Percentiles rank a stretch among this genome's conserved stretches.
phyloP scores from a whole-genome alignment of 208 protist species.

The Leishmania tropica region DNA sequence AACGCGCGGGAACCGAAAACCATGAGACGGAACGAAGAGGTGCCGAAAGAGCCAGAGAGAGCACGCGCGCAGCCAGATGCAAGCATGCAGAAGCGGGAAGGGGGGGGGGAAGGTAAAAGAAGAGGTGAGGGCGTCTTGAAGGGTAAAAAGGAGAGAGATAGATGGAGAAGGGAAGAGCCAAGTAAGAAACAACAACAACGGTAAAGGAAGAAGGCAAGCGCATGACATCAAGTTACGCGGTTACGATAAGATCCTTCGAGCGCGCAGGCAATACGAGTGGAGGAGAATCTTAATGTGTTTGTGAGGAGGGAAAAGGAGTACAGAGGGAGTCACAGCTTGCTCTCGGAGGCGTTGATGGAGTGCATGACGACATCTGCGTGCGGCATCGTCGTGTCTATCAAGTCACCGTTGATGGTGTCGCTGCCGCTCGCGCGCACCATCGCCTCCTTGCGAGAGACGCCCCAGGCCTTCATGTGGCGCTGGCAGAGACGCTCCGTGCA shows the following conservation, averaged over 20 bases:
- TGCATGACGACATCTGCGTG: constrained; percentile 64
- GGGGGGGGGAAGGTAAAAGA: not conserved
- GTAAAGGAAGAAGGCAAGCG: not conserved
- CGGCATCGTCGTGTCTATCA: constrained; percentile 55
- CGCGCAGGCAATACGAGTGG: not conserved
- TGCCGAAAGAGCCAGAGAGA: not conserved
- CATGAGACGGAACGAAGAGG: not conserved
- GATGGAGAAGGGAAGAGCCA: not conserved
- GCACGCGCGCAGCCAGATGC: not conserved
- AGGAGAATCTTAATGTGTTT: not conserved
- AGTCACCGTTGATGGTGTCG: constrained; percentile 73
- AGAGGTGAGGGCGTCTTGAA: not conserved
- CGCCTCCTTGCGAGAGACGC: constrained; percentile 47
- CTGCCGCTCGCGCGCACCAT: constrained; percentile 65
- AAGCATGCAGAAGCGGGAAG: not conserved
- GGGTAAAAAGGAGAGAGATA: not conserved
- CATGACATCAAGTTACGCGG: not conserved
- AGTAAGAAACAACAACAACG: not conserved
- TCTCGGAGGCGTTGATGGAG: constrained; percentile 39
- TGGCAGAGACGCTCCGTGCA: constrained; percentile 56
- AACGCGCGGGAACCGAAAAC: not conserved
- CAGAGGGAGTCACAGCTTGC: constrained; percentile 16
- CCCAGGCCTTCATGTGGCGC: constrained; percentile 79
- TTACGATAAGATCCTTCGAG: not conserved
- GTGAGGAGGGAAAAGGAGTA: not conserved